Evolutionary conservation across 495 filamentous ascomycete species (phyloP), one percentile per base, ranked within the genome.

Genomic region (Xylaria sp.): DNA sequence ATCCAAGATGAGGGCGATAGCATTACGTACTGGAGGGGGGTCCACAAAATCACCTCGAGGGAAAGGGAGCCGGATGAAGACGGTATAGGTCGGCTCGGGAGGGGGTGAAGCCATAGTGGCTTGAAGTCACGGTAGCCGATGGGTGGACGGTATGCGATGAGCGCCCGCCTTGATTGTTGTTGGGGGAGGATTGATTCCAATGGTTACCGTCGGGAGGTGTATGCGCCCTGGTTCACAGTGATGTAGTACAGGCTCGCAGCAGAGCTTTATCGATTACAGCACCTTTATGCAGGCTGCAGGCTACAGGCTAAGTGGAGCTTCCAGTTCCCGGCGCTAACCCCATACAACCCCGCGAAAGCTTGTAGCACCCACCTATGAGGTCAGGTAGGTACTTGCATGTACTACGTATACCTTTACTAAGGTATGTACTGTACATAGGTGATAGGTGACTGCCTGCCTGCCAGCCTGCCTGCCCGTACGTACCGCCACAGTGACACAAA

Each of bases 51-150:
- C 90, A 24, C 92, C 90, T 69, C 96, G 88, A 19, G 92, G 88
- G 79, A 98, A 97, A 12, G 96, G 96, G 17, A 98, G 85, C 14
- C 95, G 89, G 62, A 99, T 88, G 73, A 97, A 92, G 69, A 95
- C 91, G 33, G 93, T 95, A 70, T 90, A 90, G 71, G 80, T 81
- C 35, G 84, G 82, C 55, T 87, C 84, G 67, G 70, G 53, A 21
- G 72, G 64, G 61, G 68, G 33, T 66, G 71, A 76, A 57, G 75
- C 71, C 77, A 78, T 78, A 46, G 72, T 71, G 48, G 48, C 26
- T 44, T 19, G 17, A 31, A 40, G 40, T 21, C 31, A 46, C 44
- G n/a, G 37, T 35, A 46, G 6, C 17, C 21, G 48, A 59, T 70
- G 68, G 9, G n/a, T 43, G 44, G n/a, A 21, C 15, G 17, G 31